Evolutionary conservation across 257 asterid species (phyloP).

Genomic region (Jacaranda copaia): DNA sequence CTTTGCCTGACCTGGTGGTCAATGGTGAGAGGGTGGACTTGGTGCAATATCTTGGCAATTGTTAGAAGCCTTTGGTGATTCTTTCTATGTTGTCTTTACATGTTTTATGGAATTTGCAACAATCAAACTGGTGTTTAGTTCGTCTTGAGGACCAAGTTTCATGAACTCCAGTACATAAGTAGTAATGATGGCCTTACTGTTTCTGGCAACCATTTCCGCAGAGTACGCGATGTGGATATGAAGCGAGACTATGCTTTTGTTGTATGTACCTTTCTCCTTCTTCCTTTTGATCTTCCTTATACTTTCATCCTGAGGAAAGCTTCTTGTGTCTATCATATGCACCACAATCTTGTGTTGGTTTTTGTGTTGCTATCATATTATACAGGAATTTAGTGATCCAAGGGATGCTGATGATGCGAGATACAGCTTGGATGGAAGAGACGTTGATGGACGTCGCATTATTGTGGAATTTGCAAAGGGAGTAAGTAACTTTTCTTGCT

Average conservation of each 20-base stretch:
- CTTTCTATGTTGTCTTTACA: constrained; percentile 71
- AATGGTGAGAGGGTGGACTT: constrained; percentile 54
- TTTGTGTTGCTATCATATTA: constrained; percentile 31
- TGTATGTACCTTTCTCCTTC: constrained; percentile 47
- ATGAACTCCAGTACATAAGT: constrained; percentile 62
- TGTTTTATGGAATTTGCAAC: constrained; percentile 76
- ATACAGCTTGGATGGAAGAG: constrained; percentile 65
- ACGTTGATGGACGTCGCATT: constrained; percentile 71
- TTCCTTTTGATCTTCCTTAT: neutral
- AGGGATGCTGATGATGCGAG: constrained; percentile 85
- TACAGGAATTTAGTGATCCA: constrained; percentile 74
- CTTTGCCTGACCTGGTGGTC: constrained; percentile 55
- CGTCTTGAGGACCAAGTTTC: constrained; percentile 70
- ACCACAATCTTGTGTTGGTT: constrained; percentile 21
- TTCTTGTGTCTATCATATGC: neutral
- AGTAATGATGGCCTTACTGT: constrained; percentile 82
- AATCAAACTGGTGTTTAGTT: constrained; percentile 83
- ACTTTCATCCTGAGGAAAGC: neutral
- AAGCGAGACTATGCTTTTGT: constrained; percentile 82
- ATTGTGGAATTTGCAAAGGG: constrained; percentile 73
- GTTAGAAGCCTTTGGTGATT: constrained; percentile 81
- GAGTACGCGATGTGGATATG: constrained; percentile 89
- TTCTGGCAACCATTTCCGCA: constrained; percentile 86
- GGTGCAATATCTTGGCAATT: constrained; percentile 70
- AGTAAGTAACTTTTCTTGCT: constrained; percentile 46